Base-by-base conservation (phyloP, 352 stramenopile species). In the Pythium sukuiense region DNA sequence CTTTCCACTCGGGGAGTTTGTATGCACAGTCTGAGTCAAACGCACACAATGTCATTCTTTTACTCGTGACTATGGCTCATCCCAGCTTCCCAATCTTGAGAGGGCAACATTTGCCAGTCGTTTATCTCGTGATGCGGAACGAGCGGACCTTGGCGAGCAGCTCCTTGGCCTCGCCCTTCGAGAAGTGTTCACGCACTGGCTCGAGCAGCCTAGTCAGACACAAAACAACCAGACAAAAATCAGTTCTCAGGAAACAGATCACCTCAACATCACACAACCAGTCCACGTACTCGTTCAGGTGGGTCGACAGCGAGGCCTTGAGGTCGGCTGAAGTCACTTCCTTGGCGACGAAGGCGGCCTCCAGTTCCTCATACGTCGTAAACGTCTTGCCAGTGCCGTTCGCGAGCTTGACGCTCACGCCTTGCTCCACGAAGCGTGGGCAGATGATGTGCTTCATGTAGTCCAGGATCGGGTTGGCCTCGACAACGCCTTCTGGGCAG, bases 391-490 rank as follows among this genome's bases (percentile, higher is more conserved):
- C 67, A 49, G 76, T 67, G 54, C 76, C 83, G 55, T 79, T 69
- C 14, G 57, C 74, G 32, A 81, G 67, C 74, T 83, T 83, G 61
- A 91, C 72, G 6, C 63, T 62, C 3, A 92, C 81, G 39, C 83
- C 79, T 55, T 76, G 46, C 24, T 65, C 55, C 12, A 72, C 73
- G 58, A 80, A 94, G 67, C 89, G 83, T 20, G 85, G 87, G 59
- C 98, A 98, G 74, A 99, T 97, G 71, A 99, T 98, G 80, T 99
- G 85, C 73, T 98, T 93, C 79, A 98, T 92, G 85, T 99, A 99
- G 75, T 99, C 97, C 20, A 99, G 78, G 72, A 98, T 98, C 53
- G 97, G 97, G 87, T 99, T 99, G 46, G 76, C 85, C 56, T 96
- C 88, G 24, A 96, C 86, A 24, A 94, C 70, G 20, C 85, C 87